Base-by-base conservation (phyloP, 371 early-diverging fungal genomes). In the Enterospora canceri region DNA sequence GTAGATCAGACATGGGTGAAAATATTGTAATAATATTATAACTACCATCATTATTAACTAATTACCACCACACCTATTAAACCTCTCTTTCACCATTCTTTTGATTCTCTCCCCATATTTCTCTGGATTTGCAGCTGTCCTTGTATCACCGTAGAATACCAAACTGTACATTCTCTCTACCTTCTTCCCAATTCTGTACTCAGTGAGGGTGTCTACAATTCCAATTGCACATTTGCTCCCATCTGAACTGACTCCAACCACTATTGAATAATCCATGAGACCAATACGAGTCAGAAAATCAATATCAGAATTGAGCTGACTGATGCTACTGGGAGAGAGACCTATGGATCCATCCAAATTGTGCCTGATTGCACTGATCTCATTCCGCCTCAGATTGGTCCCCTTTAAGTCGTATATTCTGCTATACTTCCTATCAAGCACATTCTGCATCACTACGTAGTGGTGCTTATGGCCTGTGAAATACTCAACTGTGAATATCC, bases 201-300 rank as follows among this genome's bases (percentile, higher is more conserved):
- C 47, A 1, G 76, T 76, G 23, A 76, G 49, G 34, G 67, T 70
- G 58, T 76, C 76, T 16, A 76, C 64, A 40, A 76, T 76, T 35
- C 76, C 76, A 64, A 74, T 62, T 34, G 21, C n/a, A 31, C 60
- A 26, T 48, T n/a, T 21, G 35, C 58, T 33, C 16, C 58, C 24
- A 33, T 34, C 53, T 19, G 48, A 5, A 21, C 18, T 51, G n/a
- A 34, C 8, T 16, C 59, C 32, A n/a, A 72, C 53, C 26, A 72
- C 40, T n/a, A 76, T 23, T 2, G 67, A 67, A 54, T 76, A 76
- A 51, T 72, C 76, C 76, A 76, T 76, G 15, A 76, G 40, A 56
- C 66, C 67, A 29, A 60, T 28, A 18, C 24, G 24, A 29, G 5
- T 35, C 15, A 76, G 50, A 68, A 76, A 76, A 15, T 33, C 0